These are phyloP conservation scores for Nicotiana sylvestris DNA, from an alignment of 257 asterid species.

Conservation along the genomic window DNA sequence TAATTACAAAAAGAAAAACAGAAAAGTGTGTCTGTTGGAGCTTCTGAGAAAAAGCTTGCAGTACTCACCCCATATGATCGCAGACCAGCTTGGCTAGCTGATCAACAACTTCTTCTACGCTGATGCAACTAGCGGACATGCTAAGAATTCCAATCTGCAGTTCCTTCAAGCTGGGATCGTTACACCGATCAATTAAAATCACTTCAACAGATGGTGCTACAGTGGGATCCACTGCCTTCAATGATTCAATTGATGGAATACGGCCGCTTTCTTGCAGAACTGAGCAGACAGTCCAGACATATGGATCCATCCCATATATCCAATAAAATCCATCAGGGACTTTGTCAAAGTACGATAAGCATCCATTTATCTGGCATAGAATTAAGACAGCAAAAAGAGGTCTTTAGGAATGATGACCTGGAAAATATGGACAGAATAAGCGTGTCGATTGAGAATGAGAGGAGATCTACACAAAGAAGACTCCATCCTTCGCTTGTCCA, in stretches of 20 bases:
- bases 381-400: constrained; percentile 5
- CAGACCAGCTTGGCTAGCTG: constrained; percentile 91
- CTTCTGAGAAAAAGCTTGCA: constrained; percentile 17
- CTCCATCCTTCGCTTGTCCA: neutral
- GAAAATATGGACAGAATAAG: neutral
- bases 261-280: constrained; percentile 86
- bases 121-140: constrained; percentile 54
- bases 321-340: constrained; percentile 79
- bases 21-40: neutral
- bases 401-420: constrained; percentile 6
- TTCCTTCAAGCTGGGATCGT: constrained; percentile 80
- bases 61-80: constrained; percentile 88
- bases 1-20: constrained; percentile 21
- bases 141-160: constrained; percentile 59
- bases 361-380: constrained; percentile 75
- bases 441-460: neutral
- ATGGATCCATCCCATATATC: constrained; percentile 93
- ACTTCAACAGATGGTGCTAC: constrained; percentile 62
- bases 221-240: constrained; percentile 64
- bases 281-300: constrained; percentile 84
- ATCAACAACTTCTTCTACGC: constrained; percentile 74
- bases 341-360: constrained; percentile 77
- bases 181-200: constrained; percentile 57
- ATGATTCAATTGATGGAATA: constrained; percentile 81
- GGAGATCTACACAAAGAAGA: neutral